These are phyloP conservation scores for Trichomonascaceae sp. DNA, from an alignment of 1,139 yeast genomes.

Conservation along the genomic window DNA sequence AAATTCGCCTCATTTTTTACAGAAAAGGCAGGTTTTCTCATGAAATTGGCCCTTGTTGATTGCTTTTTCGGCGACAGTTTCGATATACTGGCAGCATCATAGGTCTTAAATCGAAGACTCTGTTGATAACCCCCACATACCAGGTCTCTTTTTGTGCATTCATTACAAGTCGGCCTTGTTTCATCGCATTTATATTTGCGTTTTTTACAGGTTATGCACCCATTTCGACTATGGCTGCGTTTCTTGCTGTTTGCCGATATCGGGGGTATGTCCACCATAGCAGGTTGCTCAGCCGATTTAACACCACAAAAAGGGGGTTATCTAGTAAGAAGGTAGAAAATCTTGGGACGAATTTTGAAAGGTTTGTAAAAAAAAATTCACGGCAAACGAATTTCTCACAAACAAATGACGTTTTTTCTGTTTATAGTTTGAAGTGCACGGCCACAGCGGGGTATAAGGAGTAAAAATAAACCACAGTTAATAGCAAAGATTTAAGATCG, in stretches of 20 bases:
- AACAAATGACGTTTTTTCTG: neutral
- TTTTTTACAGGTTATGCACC: slow-evolving; percentile 54
- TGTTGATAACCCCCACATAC: slow-evolving; percentile 61
- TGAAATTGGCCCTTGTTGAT: neutral
- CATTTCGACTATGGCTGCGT: slow-evolving; percentile 20
- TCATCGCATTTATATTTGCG: slow-evolving; percentile 55
- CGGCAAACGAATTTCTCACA: neutral
- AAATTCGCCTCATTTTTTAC: neutral
- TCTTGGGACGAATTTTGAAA: neutral
- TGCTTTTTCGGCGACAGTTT: neutral
- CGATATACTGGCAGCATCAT: slow-evolving; percentile 25
- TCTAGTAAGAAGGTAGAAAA: too few species aligned
- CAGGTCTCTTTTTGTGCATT: slow-evolving; percentile 38
- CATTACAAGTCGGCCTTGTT: slow-evolving; percentile 47
- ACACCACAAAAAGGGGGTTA: neutral
- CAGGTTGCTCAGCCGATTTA: neutral
- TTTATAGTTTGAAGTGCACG: neutral
- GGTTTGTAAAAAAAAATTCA: neutral
- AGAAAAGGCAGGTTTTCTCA: neutral
- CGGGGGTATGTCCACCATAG: neutral
- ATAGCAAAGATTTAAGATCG: neutral
- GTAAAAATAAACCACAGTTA: neutral
- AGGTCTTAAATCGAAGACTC: slow-evolving; percentile 58
- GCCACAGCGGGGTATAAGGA: neutral
- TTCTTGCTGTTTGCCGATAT: neutral